Base-by-base conservation (phyloP, 164 flowering plant genomes). In the Platanus orientalis region DNA sequence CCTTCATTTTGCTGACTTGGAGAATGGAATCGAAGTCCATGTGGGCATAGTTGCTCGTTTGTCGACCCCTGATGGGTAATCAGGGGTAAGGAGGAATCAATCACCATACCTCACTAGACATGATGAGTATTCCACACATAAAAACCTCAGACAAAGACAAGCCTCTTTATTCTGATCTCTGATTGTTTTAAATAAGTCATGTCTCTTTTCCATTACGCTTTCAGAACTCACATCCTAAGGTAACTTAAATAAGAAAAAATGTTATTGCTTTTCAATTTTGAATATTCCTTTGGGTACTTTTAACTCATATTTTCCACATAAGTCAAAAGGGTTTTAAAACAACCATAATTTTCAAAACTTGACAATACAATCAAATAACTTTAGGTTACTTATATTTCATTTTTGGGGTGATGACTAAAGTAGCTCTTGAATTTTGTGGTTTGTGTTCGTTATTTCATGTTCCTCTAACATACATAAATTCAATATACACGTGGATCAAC, bases 281-380 rank as follows among this genome's bases (percentile, higher is more conserved):
- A 74, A 85, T 81, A 78, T 80, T 75, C 84, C 67, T 71, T 61
- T 63, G 59, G 58, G 73, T 80, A 75, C 80, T 80, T 76, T n/a
- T 61, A 39, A 71, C 45, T 61, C 63, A 52, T 32, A 67, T 57
- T 50, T 59, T 40, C 23, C 44, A 47, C 17, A 11, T 19, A 69
- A 59, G 69, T 71, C 74, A 73, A 81, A 73, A 70, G 72, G 66
- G 64, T 51, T 54, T 57, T 40, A 32, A 53, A 21, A 60, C 17
- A 61, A 36, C 45, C 57, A 62, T 44, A 20, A 62, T 57, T 56
- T 36, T 50, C 56, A 19, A 34, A 9, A 60, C 42, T 62, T 30
- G 54, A 26, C 62, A 55, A 61, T n/a, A 40, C 49, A n/a, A 1
- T 14, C 47, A 57, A 47, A 3, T 47, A 55, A 21, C 58, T 59